A percentile compares a stretch with the other conserved stretches of the same genome.
Evolutionary conservation across 345 rosid genomes (phyloP).

Genomic region (Eucalyptus dawsonii): DNA sequence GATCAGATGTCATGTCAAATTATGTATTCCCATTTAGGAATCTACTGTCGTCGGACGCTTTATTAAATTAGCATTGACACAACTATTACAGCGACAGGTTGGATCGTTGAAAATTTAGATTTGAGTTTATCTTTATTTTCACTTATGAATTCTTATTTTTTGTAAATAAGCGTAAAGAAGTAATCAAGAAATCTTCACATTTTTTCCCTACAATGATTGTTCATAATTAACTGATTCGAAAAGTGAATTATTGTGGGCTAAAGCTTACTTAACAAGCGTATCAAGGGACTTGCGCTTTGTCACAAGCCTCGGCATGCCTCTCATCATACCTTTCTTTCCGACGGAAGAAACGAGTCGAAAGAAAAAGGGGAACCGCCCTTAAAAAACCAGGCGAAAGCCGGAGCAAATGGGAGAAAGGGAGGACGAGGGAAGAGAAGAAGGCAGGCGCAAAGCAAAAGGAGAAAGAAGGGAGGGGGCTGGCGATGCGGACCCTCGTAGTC

Average conservation of each 20-base stretch:
- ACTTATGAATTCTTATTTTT: neutral
- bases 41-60: neutral
- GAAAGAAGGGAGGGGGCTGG: neutral
- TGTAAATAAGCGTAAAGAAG: neutral
- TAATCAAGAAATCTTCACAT: neutral
- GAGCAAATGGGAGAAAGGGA: neutral
- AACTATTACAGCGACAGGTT: neutral
- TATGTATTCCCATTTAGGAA: neutral
- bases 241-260: neutral
- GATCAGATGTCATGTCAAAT: neutral
- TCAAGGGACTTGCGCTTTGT: neutral
- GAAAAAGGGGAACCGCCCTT: neutral
- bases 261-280: neutral
- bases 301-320: neutral
- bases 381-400: neutral
- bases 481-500: neutral
- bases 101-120: neutral
- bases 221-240: neutral
- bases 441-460: neutral
- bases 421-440: neutral
- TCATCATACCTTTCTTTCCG: neutral
- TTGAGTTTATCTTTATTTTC: neutral
- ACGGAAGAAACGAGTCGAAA: neutral
- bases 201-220: neutral
- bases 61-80: neutral